Conservation (phyloP, 2,329 filamentous ascomycete species). For the Epichloe glyceriae region DNA sequence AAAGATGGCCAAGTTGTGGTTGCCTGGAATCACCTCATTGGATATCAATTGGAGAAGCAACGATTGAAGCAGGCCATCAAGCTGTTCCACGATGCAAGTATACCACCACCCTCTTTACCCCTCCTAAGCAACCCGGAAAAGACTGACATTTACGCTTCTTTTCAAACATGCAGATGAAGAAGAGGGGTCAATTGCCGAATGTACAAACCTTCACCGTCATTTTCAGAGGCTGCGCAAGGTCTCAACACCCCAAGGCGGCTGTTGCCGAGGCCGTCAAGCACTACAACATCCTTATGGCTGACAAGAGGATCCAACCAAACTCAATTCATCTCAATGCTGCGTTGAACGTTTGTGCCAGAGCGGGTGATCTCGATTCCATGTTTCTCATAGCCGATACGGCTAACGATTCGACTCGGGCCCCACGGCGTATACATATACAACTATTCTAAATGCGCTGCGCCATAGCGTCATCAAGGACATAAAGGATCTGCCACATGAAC, state of each 20-base stretch:
- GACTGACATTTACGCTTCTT: background rate
- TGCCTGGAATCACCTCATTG: slow-evolving; percentile 79
- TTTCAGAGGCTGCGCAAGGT: slow-evolving; percentile 58
- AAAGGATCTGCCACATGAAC: slow-evolving; percentile 15
- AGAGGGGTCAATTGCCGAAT: slow-evolving; percentile 69
- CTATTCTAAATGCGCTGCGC: slow-evolving; percentile 66
- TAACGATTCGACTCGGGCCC: slow-evolving; percentile 49
- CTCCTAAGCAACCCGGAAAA: background rate
- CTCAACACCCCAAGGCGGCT: slow-evolving; percentile 43
- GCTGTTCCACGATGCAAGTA: slow-evolving; percentile 70
- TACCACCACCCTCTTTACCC: background rate
- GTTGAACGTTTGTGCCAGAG: slow-evolving; percentile 66
- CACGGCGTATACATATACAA: slow-evolving; percentile 62
- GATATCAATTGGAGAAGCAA: slow-evolving; percentile 50
- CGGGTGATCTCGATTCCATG: slow-evolving; percentile 64
- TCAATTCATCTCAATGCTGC: slow-evolving; percentile 81
- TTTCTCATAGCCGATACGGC: slow-evolving; percentile 65
- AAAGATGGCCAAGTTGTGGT: slow-evolving; percentile 52
- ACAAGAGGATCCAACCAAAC: slow-evolving; percentile 53
- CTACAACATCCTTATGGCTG: slow-evolving; percentile 60
- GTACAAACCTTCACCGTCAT: slow-evolving; percentile 74
- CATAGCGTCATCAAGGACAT: slow-evolving; percentile 14
- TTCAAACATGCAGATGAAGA: slow-evolving; percentile 64
- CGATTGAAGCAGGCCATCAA: slow-evolving; percentile 55
- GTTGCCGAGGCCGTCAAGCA: slow-evolving; percentile 58